Evolutionary conservation across 108 stramenopile species (phyloP).

Genomic region (Bacterosira constricta): DNA sequence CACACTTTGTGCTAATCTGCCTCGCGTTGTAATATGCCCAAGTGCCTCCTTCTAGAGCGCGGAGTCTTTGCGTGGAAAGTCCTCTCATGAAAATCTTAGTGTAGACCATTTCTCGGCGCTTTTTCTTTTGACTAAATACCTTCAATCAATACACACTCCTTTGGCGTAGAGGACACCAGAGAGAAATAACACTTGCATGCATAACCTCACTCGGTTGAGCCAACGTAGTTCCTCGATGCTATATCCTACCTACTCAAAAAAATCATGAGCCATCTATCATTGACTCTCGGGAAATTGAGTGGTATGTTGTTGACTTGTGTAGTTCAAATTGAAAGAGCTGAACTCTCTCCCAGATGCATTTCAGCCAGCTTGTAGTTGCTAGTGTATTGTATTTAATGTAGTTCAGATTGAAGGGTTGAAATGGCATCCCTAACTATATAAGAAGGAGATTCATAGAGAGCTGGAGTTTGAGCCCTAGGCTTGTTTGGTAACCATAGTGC

Average conservation of each 20-base stretch:
- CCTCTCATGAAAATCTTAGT: not conserved
- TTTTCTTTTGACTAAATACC: not conserved
- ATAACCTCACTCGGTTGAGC: slow-evolving; percentile 3
- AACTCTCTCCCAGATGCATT: slow-evolving; percentile 12
- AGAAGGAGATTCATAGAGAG: not conserved
- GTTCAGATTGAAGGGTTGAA: not conserved
- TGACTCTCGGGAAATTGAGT: not conserved
- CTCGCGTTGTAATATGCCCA: not conserved
- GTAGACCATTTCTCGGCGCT: not conserved
- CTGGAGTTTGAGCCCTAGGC: not conserved
- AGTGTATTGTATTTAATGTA: not conserved
- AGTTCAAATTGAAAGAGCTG: not conserved
- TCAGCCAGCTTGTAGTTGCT: not conserved
- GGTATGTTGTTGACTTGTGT: not conserved
- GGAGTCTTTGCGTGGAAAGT: not conserved
- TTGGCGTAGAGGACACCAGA: not conserved
- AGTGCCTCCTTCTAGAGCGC: not conserved
- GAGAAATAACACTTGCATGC: slow-evolving; percentile 2
- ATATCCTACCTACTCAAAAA: not conserved
- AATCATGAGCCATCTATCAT: slow-evolving; percentile 14
- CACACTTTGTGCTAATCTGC: too few species aligned
- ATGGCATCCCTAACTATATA: not conserved
- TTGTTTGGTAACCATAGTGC: slow-evolving; percentile 6
- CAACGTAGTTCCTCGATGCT: not conserved
- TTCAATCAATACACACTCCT: not conserved